Conservation (phyloP, 768 basidiomycete genomes). For the Tulasnella sp. region DNA sequence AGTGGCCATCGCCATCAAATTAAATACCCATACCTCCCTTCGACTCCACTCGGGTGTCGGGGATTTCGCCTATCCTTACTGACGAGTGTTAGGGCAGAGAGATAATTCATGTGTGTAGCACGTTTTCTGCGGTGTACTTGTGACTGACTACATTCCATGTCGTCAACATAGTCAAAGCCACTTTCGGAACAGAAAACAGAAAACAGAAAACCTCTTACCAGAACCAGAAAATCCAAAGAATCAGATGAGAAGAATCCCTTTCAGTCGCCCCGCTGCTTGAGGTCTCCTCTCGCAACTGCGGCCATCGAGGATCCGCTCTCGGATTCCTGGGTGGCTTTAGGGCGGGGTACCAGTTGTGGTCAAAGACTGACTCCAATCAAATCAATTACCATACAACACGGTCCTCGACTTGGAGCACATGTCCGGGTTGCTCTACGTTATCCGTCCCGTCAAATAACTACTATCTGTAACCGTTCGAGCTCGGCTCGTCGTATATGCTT, state of each 20-base stretch:
- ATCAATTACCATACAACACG: background rate
- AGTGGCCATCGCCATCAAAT: background rate
- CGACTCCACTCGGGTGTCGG: background rate
- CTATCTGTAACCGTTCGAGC: no score
- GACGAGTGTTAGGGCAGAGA: no score
- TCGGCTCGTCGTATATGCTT: no score
- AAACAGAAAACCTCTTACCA: background rate
- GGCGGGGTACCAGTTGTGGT: background rate
- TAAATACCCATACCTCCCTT: background rate
- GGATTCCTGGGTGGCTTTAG: background rate
- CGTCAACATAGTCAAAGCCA: no score
- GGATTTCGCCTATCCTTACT: background rate
- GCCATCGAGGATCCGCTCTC: background rate
- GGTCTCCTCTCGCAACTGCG: background rate
- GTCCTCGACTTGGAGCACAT: background rate
- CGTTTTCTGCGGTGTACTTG: no score
- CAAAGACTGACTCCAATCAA: background rate
- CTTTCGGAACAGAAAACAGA: background rate
- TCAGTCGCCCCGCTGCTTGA: background rate
- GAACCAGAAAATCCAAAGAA: background rate
- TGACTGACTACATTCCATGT: no score
- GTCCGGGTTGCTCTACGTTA: background rate
- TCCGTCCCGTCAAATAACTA: no score
- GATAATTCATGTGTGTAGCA: no score
- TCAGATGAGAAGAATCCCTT: no score